Base-by-base conservation (phyloP, 1,139 yeast genomes). In the Taphrina sp. region DNA sequence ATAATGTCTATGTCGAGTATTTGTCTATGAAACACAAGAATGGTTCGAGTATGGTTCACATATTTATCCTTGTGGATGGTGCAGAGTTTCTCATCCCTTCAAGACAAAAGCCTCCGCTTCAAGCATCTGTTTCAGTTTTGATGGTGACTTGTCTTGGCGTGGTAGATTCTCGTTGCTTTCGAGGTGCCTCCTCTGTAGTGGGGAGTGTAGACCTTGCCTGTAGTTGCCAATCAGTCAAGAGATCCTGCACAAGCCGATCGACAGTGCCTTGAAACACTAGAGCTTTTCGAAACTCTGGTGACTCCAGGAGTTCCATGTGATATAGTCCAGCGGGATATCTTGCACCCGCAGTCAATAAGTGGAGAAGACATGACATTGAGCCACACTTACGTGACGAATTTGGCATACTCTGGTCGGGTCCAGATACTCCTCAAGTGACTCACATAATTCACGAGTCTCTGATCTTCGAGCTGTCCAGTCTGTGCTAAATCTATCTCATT, bases 311-410 rank as follows among this genome's bases (percentile, higher is more conserved):
- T 29, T 83, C 76, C 59, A 84, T 72, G 46, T 84, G 76, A 63
- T 83, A 87, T 45, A 84, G 71, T 65, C 90, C 83, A 67, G 83
- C 83, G 26, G 89, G 90, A 66, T 83, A 81, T n/a, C n/a, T n/a
- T n/a, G n/a, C n/a, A n/a, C n/a, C n/a, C n/a, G n/a, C n/a, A n/a
- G n/a, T n/a, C n/a, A n/a, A n/a, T n/a, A n/a, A n/a, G n/a, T n/a
- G n/a, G n/a, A n/a, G n/a, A n/a, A n/a, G n/a, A n/a, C 12, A 12
- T 28, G 31, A 7, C 7, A 7, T 8, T 7, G 31, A 28, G 31
- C 12, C 7, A 14, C 24, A 42, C 61, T 24, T 42, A 73, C 57
- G 84, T 86, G 58, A 85, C 67, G 64, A 76, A 81, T 64, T 77
- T 78, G 39, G 88, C 76, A 63, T 82, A 82, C 61, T 81, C 75